Base-by-base conservation (phyloP, 148 eudicot species). In the Euryodendron excelsum region DNA sequence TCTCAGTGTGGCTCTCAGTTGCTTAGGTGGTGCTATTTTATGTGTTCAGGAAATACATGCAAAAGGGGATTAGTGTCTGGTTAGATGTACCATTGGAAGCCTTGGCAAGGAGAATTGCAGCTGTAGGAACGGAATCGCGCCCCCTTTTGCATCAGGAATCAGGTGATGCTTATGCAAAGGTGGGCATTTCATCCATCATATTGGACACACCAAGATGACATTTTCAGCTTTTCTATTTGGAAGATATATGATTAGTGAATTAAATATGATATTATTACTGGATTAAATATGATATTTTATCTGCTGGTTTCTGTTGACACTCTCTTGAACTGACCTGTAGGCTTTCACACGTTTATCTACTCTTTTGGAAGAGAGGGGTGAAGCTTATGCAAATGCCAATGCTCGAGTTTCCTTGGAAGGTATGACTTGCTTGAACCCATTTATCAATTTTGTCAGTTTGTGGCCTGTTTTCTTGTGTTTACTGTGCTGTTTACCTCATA, bases 51-150 rank as follows among this genome's bases (percentile, higher is more conserved):
- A 96, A 80, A 84, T 85, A 92, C 80, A 93, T 96, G 99, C 85
- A 78, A 53, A 88, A 86, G 52, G 99, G 99, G 48, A 78, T 96
- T 65, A 96, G 92, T 85, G 92, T 92, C 36, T 96, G 93, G 94
- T 75, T 96, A 74, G 98, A 96, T 87, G 99, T 96, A 2, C 99
- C 99, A 62, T 77, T 96, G 84, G 94, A 93, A 56, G 92, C 94
- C 75, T 88, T 96, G 77, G 99, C 97, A 50, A 88, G 83, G 25
- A 90, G 99, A 82, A 90, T 93, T 73, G 82, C 97, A 50, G 86
- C 92, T 60, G 92, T 86, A 5, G 99, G 99, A 78, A 96, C 98
- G 25, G 73, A 77, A 76, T 79, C 92, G 80, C 98, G 99, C 10
- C 99, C 99, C 34, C 90, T 96, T 39, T 78, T 93, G 81, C 89